phyloP scores from a whole-genome alignment of 2,329 filamentous ascomycete genomes.

The Diatrype stigma region DNA sequence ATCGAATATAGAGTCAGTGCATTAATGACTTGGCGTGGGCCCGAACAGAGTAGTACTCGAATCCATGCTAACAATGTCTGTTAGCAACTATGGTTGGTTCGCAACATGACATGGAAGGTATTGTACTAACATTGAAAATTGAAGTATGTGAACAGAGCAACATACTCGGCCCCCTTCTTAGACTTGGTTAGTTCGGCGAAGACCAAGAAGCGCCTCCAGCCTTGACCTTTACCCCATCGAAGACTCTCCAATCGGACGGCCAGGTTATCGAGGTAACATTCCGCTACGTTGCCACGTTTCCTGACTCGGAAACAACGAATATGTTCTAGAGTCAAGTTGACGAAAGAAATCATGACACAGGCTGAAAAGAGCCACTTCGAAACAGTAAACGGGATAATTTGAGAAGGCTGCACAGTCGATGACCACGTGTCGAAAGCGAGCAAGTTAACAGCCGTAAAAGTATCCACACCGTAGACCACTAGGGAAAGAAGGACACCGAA shows the following conservation, averaged over 20 bases:
- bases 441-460: conserved; percentile 88
- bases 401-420: conserved; percentile 69
- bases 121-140: conserved; percentile 55
- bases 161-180: conserved; percentile 84
- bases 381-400: conserved; percentile 65
- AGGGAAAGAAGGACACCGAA: conserved; percentile 73
- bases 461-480: conserved; percentile 84
- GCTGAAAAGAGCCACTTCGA: conserved; percentile 94
- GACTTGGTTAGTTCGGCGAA: conserved; percentile 88
- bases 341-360: conserved; percentile 86
- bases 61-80: conserved; percentile 62
- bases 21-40: conserved; percentile 87
- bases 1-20: conserved; percentile 84
- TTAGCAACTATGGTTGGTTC: conserved; percentile 12
- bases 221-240: conserved; percentile 67
- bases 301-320: conserved; percentile 77
- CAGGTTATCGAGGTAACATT: conserved; percentile 85
- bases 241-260: conserved; percentile 82
- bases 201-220: conserved; percentile 87
- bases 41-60: conserved; percentile 84
- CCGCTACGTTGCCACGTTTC: conserved; percentile 77
- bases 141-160: conserved; percentile 89
- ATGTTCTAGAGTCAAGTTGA: conserved; percentile 77
- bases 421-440: conserved; percentile 88
- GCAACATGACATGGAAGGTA: background rate